A percentile compares a stretch with the other conserved stretches of the same genome.
phyloP scores from a whole-genome alignment of 2,329 filamentous ascomycete species.

The Pezicula carpinea region DNA sequence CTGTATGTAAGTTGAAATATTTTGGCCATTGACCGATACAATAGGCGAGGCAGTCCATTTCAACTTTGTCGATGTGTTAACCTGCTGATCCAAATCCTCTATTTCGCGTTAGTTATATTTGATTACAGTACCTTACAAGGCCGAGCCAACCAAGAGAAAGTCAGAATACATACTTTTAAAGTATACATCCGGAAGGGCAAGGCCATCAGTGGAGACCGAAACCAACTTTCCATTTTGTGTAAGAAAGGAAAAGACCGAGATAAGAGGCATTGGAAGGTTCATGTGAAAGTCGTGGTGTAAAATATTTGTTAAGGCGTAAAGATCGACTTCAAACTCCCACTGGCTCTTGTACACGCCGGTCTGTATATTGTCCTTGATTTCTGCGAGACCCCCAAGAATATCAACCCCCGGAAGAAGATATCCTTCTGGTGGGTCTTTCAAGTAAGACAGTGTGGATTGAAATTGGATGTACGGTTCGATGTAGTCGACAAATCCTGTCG shows the following conservation, averaged over 20 bases:
- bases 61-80: background rate
- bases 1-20: constrained; percentile 42
- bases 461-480: constrained; percentile 2
- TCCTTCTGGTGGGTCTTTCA: constrained; percentile 32
- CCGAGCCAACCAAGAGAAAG: too few species aligned
- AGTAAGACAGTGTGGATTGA: constrained; percentile 18
- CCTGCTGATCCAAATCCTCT: constrained; percentile 8
- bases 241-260: constrained; percentile 38
- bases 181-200: constrained; percentile 50
- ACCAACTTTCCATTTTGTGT: constrained; percentile 35
- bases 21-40: constrained; percentile 47
- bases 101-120: background rate
- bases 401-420: constrained; percentile 14
- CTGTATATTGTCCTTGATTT: constrained; percentile 11
- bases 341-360: constrained; percentile 13
- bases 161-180: background rate
- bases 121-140: too few species aligned
- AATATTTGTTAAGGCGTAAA: constrained; percentile 33
- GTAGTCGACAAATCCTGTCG: background rate
- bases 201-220: constrained; percentile 54
- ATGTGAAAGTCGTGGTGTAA: constrained; percentile 53
- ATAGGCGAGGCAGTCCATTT: constrained; percentile 38
- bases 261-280: constrained; percentile 42
- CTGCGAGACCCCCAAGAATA: constrained; percentile 12
- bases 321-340: constrained; percentile 17